phyloP scores from a whole-genome alignment of 2,329 filamentous ascomycete species.

The Endothia cerciana region DNA sequence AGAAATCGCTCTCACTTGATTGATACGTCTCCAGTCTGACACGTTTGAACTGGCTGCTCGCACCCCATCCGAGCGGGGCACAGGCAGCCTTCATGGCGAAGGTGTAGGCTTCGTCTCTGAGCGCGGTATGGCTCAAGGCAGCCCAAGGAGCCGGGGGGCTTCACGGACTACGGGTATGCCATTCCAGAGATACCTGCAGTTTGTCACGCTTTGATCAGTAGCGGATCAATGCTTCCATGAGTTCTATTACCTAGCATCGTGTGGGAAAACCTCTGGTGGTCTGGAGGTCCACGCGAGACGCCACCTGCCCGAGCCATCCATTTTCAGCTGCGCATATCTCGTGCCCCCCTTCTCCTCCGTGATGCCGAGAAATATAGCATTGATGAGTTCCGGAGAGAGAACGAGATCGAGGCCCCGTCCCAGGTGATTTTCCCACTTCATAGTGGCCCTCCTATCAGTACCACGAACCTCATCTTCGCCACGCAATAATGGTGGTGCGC shows the following conservation, averaged over 20 bases:
- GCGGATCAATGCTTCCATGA: neutral
- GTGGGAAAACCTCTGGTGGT: neutral
- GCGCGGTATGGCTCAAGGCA: neutral
- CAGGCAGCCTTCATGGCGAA: neutral
- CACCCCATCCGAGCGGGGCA: neutral
- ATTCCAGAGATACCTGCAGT: neutral
- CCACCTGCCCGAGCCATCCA: constrained; percentile 25
- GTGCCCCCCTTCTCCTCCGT: constrained; percentile 1
- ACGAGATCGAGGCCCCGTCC: neutral
- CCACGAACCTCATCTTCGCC: neutral
- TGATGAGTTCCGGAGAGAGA: constrained; percentile 13
- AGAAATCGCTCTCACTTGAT: neutral
- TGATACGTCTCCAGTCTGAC: neutral
- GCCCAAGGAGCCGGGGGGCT: neutral
- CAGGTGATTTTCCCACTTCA: neutral
- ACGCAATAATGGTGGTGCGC: neutral
- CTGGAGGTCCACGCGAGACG: constrained; percentile 10
- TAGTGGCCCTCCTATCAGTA: neutral
- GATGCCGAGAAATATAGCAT: constrained; percentile 15
- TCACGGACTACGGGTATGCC: neutral
- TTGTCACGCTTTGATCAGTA: neutral
- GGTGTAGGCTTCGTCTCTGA: neutral
- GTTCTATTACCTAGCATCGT: constrained; percentile 9
- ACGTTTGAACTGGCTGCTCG: neutral
- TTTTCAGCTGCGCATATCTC: constrained; percentile 13